Base-by-base conservation (phyloP, 371 early-diverging fungal species). In the Mucor mucedo region DNA sequence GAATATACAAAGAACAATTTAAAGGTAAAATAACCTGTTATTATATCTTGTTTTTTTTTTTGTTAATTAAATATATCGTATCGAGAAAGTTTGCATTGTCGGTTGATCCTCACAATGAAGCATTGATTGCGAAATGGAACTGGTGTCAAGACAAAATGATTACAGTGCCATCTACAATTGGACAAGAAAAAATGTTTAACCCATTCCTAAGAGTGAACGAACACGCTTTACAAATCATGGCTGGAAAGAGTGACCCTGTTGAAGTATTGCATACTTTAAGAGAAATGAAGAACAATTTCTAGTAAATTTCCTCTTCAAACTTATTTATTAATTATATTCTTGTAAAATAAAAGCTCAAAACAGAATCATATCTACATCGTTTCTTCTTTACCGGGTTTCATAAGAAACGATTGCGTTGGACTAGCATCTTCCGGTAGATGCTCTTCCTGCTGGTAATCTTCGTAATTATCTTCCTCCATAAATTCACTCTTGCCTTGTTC, bases 101-200 rank as follows among this genome's bases (percentile, higher is more conserved):
- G 21, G 57, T 82, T 7, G 79, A 82, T 39, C 83, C 83, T 11
- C 78, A 82, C 40, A 82, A 82, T 52, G 79, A 79, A 58, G 72
- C 72, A 10, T 60, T 82, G 32, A 52, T 71, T 55, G 70, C 77
- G 1, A 91, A 92, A 70, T 83, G 87, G 58, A 77, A 72, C 42
- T 88, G 87, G 86, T 78, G 82, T 59, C 82, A 85, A 52, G 60
- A 68, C 16, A 75, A 71, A 45, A 27, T 65, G 2, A 73, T 77
- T 47, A 93, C 95, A 2, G 89, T 97, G 11, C 96, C 97, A 7
- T 89, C 91, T 35, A 93, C 94, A 0, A 92, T 97, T 69, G 94
- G 84, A 11, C 91, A 93, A 56, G 97, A 97, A 66, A 78, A 87
- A 55, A 69, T 83, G 52, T 89, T 86, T 71, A 97, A 97, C 61